Evolutionary conservation across 192 early-diverging fungal species (phyloP), one percentile per base, ranked within the genome.

Genomic region (Rhizophagus clarus): DNA sequence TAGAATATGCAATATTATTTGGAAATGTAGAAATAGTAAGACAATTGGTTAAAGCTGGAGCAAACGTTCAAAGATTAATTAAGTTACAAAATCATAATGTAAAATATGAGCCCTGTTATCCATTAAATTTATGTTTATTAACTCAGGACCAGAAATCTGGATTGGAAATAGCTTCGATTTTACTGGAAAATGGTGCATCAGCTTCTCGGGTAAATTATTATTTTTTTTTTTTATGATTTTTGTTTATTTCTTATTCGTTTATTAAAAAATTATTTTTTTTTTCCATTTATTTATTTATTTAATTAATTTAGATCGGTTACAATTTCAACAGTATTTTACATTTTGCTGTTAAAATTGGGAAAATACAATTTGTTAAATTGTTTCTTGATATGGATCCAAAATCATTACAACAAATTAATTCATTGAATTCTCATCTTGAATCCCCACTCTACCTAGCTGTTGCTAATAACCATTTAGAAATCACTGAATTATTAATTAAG

Each of bases 1-100:
- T 74, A 14, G 72, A 74, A 0, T 74, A 74, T 60, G 72, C 72
- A 12, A 74, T 74, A 14, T 17, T 74, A 74, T 74, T 74, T 74
- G 72, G 72, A 7, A 45, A 47, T 7, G n/a, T 74, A 10, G 72
- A 74, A 74, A 49, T 74, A 24, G 72, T 60, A 20, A 74, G 32
- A 20, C 29, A n/a, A 7, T 60, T 74, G 29, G 32, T 74, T 60
- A 15, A 74, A 24, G 15, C 22, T 6, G 72, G 72, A 29, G 72
- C 72, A 14, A 74, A 74, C 31, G 72, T 74, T 31, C 11, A 12
- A 12, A 20, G 72, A 32, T 29, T 11, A 29, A 74, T 74, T 7
- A 74, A 60, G 32, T 3, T 74, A 3, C 51, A 32, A 12, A 1
- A 10, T 22, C 5, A 40, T 0, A 8, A 40, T 40, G 6, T 40